Evolutionary conservation across 2,329 filamentous ascomycete species (phyloP).

Genomic region (Sporothrix phasma): DNA sequence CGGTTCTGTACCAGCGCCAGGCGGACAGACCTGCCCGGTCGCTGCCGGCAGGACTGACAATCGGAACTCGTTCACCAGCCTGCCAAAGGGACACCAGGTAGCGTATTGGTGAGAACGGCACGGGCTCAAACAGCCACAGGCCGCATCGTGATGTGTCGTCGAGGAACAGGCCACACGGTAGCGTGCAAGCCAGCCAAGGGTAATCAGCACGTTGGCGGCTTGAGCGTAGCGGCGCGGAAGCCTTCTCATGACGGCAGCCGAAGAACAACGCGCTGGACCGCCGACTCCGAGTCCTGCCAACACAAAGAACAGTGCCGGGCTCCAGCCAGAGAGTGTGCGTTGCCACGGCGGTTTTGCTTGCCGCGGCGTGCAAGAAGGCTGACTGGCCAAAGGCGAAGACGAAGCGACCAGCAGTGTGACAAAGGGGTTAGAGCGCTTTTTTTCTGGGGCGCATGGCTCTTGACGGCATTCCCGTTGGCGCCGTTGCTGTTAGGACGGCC

Average conservation of each 20-base stretch:
- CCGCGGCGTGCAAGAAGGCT: constrained; percentile 59
- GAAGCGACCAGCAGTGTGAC: constrained; percentile 7
- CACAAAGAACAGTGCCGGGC: constrained; percentile 60
- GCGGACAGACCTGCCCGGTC: constrained; percentile 30
- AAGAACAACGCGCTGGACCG: constrained; percentile 40
- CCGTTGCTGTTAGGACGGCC: neutral
- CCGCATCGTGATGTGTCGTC: constrained; percentile 68
- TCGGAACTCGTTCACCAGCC: constrained; percentile 22
- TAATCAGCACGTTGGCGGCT: constrained; percentile 50
- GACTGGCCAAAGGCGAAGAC: constrained; percentile 54
- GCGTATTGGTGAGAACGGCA: constrained; percentile 66
- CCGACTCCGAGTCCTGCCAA: constrained; percentile 57
- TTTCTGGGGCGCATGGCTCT: neutral
- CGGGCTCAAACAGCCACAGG: constrained; percentile 70
- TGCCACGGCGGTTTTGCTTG: constrained; percentile 57
- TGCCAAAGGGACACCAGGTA: constrained; percentile 31
- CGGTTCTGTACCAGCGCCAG: constrained; percentile 54
- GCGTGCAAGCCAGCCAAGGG: constrained; percentile 56
- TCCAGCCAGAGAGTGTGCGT: constrained; percentile 37
- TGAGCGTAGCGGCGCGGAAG: constrained; percentile 30
- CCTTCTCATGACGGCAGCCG: constrained; percentile 26
- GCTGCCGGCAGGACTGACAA: constrained; percentile 51
- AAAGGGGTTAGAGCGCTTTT: constrained; percentile 20
- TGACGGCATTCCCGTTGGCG: neutral
- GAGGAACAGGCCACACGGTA: constrained; percentile 54